Percentiles rank a stretch among this genome's conserved stretches.
These are phyloP conservation scores for Globisporangium spiculum DNA, from an alignment of 352 stramenopile species.

Conservation along the genomic window DNA sequence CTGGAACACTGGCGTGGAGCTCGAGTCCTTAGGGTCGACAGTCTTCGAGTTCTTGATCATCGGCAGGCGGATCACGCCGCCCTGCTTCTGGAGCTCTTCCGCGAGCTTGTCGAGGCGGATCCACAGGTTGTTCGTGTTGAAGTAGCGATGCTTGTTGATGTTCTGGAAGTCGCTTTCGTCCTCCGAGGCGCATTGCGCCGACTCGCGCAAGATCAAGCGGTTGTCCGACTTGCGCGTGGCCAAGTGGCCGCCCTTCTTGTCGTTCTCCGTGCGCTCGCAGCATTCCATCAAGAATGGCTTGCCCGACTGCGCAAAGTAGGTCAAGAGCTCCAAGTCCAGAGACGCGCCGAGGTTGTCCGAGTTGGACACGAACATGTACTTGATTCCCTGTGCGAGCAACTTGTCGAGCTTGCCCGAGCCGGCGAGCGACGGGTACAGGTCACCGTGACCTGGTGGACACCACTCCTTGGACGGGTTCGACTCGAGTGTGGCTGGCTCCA, in stretches of 20 bases:
- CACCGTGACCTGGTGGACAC: slow-evolving; percentile 83
- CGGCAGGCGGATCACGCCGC: slow-evolving; percentile 76
- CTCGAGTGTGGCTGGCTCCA: slow-evolving; percentile 56
- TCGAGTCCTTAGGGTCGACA: slow-evolving; percentile 82
- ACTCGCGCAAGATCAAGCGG: slow-evolving; percentile 94
- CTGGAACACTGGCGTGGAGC: slow-evolving; percentile 85
- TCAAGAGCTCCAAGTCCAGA: slow-evolving; percentile 82
- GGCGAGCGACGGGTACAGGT: slow-evolving; percentile 82
- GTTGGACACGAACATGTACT: slow-evolving; percentile 92
- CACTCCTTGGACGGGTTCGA: slow-evolving; percentile 81
- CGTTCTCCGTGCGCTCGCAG: slow-evolving; percentile 97
- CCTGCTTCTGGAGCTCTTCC: slow-evolving; percentile 75
- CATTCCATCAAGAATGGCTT: slow-evolving; percentile 94
- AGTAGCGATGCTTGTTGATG: slow-evolving; percentile 86
- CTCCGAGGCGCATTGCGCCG: slow-evolving; percentile 83
- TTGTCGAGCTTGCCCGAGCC: slow-evolving; percentile 86
- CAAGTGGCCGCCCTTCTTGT: slow-evolving; percentile 99
- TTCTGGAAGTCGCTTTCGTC: slow-evolving; percentile 86
- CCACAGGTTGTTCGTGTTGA: slow-evolving; percentile 91
- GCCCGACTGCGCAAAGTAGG: slow-evolving; percentile 87
- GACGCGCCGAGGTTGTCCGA: slow-evolving; percentile 86
- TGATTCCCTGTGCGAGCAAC: slow-evolving; percentile 78
- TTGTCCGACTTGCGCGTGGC: slow-evolving; percentile 88
- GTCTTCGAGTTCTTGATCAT: slow-evolving; percentile 91
- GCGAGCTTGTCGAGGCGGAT: slow-evolving; percentile 86